A percentile compares a stretch with the other conserved stretches of the same genome.
phyloP scores from a whole-genome alignment of 805 yeast genomes.

The Maudiozyma saulgeensis region DNA sequence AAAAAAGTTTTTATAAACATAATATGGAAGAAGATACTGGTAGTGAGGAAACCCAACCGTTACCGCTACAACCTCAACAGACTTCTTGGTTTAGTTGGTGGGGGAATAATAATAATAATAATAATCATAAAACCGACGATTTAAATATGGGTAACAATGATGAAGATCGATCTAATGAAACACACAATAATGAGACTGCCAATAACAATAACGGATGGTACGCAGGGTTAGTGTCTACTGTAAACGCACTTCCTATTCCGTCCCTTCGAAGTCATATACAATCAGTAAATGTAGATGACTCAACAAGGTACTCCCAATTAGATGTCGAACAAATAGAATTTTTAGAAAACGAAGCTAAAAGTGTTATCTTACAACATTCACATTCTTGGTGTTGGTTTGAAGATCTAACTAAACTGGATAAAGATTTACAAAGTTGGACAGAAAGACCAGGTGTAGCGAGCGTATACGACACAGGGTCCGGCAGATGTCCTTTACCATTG shows the following conservation, averaged over 20 bases:
- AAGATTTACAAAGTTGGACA: conserved; percentile 7
- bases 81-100: conserved; percentile 1
- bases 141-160: not conserved
- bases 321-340: conserved; percentile 18
- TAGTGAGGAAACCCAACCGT: not conserved
- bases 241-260: conserved; percentile 10
- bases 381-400: conserved; percentile 29
- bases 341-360: conserved; percentile 20
- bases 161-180: not conserved
- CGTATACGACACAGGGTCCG: conserved; percentile 24
- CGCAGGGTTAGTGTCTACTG: conserved; percentile 6
- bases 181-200: not conserved
- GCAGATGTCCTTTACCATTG: conserved; percentile 21
- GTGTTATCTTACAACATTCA: conserved; percentile 13
- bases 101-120: not conserved
- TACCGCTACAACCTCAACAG: not conserved
- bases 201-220: conserved; percentile 10
- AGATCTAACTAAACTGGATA: conserved; percentile 12
- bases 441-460: conserved; percentile 17
- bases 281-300: conserved; percentile 9
- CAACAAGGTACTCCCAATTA: conserved; percentile 21
- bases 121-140: not conserved
- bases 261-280: conserved; percentile 4
- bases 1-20: not conserved
- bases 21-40: not conserved